These are phyloP conservation scores for Myxozyma kluyveri DNA, from an alignment of 805 yeast species.

Conservation along the genomic window DNA sequence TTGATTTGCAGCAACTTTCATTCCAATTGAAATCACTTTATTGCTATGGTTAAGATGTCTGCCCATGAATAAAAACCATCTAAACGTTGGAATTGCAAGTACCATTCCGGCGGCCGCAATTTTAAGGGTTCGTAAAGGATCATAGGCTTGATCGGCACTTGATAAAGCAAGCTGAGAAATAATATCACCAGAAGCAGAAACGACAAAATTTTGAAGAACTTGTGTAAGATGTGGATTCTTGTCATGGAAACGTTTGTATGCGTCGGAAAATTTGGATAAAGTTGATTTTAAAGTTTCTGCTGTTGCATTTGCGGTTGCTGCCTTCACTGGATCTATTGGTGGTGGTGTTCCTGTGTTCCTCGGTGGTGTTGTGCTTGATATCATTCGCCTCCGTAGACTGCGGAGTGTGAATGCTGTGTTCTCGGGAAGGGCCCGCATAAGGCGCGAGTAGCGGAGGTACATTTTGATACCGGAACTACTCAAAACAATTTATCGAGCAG, in stretches of 20 bases:
- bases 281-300: background rate
- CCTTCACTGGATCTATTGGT: no score
- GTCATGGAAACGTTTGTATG: conserved; percentile 22
- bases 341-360: no score
- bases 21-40: conserved; percentile 14
- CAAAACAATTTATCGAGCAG: no score
- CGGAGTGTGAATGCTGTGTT: background rate
- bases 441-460: conserved; percentile 9
- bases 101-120: conserved; percentile 23
- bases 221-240: conserved; percentile 25
- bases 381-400: conserved; percentile 3
- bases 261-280: conserved; percentile 1
- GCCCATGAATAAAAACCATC: conserved; percentile 23
- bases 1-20: conserved; percentile 24
- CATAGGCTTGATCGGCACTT: conserved; percentile 12
- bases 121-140: conserved; percentile 17
- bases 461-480: background rate
- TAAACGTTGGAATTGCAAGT: conserved; percentile 22
- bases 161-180: conserved; percentile 18
- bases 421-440: conserved; percentile 5
- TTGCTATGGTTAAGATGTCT: conserved; percentile 22
- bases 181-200: conserved; percentile 17
- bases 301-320: conserved; percentile 1
- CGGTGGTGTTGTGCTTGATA: background rate
- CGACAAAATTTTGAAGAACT: conserved; percentile 16